These are phyloP conservation scores for Trichoderma sp. DNA, from an alignment of 2,329 filamentous ascomycete species.

Conservation along the genomic window DNA sequence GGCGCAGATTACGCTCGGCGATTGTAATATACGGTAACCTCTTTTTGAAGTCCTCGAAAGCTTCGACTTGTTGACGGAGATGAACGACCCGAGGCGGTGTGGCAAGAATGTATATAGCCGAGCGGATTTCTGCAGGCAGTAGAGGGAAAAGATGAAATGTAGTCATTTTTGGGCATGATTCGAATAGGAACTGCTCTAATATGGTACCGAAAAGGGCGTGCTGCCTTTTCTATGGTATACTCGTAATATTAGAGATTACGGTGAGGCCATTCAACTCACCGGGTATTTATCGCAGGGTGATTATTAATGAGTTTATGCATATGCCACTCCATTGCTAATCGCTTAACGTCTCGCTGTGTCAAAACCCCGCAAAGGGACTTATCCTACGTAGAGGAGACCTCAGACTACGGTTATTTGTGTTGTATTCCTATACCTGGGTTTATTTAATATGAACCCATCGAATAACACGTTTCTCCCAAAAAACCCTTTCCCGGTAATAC, in stretches of 20 bases:
- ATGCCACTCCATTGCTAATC: neutral
- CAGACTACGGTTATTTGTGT: neutral
- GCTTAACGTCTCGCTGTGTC: neutral
- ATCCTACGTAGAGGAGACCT: neutral
- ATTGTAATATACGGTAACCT: neutral
- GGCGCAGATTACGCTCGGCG: neutral
- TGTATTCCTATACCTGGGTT: too few species aligned
- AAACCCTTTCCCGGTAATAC: too few species aligned
- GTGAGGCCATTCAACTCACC: neutral
- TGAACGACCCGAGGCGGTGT: neutral
- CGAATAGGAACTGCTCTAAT: neutral
- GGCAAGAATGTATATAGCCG: neutral
- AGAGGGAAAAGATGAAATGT: neutral
- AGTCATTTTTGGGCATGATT: neutral
- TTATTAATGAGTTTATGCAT: neutral
- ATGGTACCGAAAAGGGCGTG: neutral
- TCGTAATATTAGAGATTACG: neutral
- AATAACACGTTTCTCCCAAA: too few species aligned
- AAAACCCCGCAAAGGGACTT: neutral
- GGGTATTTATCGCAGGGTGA: too few species aligned
- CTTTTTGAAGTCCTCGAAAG: neutral
- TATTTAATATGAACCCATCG: too few species aligned
- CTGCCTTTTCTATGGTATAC: neutral
- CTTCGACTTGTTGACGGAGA: neutral
- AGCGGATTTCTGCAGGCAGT: neutral